Conservation (phyloP, 2,329 filamentous ascomycete genomes). For the Colletotrichum magnum region DNA sequence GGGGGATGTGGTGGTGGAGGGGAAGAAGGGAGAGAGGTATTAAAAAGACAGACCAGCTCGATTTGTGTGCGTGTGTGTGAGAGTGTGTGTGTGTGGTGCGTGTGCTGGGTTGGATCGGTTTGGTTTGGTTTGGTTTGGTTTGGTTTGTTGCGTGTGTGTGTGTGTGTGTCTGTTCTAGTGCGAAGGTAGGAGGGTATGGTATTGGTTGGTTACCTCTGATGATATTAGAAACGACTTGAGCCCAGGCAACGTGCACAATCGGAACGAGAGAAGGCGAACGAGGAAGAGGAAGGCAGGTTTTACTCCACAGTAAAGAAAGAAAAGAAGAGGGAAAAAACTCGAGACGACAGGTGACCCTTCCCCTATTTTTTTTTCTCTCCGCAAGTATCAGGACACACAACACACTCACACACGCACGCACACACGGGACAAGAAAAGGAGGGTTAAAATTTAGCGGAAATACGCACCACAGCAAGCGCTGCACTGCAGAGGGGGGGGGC, state of each 20-base stretch:
- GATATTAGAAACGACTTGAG: constrained; percentile 20
- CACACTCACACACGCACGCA: not conserved
- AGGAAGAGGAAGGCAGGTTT: no score
- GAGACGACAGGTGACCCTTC: constrained; percentile 23
- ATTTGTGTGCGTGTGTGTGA: not conserved
- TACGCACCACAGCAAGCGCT: not conserved
- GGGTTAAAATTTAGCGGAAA: constrained; percentile 21
- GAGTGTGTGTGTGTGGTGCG: not conserved
- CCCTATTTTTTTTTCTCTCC: constrained; percentile 19
- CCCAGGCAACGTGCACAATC: constrained; percentile 24
- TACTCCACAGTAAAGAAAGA: no score
- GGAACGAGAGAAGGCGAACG: no score
- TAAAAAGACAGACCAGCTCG: not conserved
- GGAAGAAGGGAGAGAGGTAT: constrained; percentile 14
- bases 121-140: constrained; percentile 12
- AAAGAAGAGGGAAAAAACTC: constrained; percentile 7
- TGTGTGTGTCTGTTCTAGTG: constrained; percentile 24
- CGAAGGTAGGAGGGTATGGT: constrained; percentile 13
- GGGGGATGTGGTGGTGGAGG: not conserved
- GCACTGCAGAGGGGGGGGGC: not conserved
- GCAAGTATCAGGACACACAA: constrained; percentile 5
- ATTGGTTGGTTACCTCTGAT: constrained; percentile 26
- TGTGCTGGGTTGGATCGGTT: not conserved
- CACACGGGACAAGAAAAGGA: constrained; percentile 1
- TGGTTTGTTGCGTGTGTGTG: constrained; percentile 13